Evolutionary conservation across 805 yeast species (phyloP), one percentile per base, ranked within the genome.

Genomic region (Huiozyma sinensis): DNA sequence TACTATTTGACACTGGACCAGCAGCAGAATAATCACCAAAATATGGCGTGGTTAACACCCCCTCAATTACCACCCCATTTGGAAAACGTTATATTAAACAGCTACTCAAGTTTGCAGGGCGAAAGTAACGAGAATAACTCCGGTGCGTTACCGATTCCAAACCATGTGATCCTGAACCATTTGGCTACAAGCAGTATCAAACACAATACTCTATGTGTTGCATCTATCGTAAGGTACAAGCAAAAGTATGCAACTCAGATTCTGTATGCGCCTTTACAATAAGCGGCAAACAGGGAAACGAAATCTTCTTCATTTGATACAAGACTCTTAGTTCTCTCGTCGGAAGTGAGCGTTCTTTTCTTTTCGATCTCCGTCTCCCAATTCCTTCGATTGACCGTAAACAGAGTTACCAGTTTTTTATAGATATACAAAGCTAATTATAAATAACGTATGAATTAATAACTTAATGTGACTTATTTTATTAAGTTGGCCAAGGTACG

Each of bases 31-130:
- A 73, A 69, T 63, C 79, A 63, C 65, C 75, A 67, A 68, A 77
- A 66, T 69, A 80, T 70, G 73, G 61, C 72, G 2, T 70, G 75
- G 74, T 48, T 89, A 43, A 87, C 94, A 30, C 97, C 98, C 17
- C 98, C 98, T 24, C 95, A 84, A 58, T 71, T 92, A 41, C 98
- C 98, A 7, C 98, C 98, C 7, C 98, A 90, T 63, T 71, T 92
- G 47, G 98, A 92, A 60, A 83, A 83, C 56, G 97, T 92, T 44
- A 88, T 92, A 44, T 72, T 90, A 57, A 90, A 90, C 67, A 79
- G 80, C 52, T 82, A 73, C 68, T 61, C 69, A 3, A 57, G 48
- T 38, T 45, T 55, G n/a, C 57, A 54, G 34, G 53, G 54, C 6
- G 60, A 57, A 17, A 60, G 49, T 44, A 55, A 55, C 41, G 88